Evolutionary conservation across 768 basidiomycete species (phyloP).

Genomic region (Kwoniella dendrophila): DNA sequence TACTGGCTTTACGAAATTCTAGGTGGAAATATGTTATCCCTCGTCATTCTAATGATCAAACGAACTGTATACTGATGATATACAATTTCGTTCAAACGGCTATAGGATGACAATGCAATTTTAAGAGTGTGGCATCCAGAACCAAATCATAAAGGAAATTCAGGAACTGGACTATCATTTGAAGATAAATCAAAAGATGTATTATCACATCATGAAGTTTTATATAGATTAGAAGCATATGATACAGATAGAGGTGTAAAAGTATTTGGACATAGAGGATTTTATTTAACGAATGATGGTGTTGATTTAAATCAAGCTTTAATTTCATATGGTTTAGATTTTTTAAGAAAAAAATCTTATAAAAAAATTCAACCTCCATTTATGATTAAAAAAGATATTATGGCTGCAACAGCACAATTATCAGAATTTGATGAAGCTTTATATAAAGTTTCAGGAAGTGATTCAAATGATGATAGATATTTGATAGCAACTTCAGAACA

Average conservation of each 20-base stretch:
- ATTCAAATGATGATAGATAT: conserved; percentile 87
- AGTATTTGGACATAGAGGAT: conserved; percentile 91
- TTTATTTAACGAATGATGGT: conserved; percentile 92
- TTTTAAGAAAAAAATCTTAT: conserved; percentile 76
- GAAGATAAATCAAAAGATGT: conserved; percentile 70
- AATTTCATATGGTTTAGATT: conserved; percentile 91
- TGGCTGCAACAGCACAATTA: conserved; percentile 96
- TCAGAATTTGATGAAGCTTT: conserved; percentile 98
- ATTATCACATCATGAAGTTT: conserved; percentile 96
- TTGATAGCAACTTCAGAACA: conserved; percentile 99
- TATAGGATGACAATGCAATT: conserved; percentile 89
- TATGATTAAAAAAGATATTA: conserved; percentile 96
- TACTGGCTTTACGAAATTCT: too few relatives aligned
- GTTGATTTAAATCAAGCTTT: conserved; percentile 96
- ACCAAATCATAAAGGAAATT: conserved; percentile 65
- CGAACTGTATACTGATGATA: too few relatives aligned
- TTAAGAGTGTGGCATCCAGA: conserved; percentile 83
- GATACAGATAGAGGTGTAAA: conserved; percentile 89
- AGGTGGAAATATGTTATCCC: background rate
- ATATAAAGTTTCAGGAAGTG: conserved; percentile 75
- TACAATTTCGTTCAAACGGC: too few relatives aligned
- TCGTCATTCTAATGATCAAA: too few relatives aligned
- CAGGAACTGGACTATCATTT: conserved; percentile 52
- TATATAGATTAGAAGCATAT: conserved; percentile 89
- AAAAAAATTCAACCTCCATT: conserved; percentile 96